Evolutionary conservation across 2,329 filamentous ascomycete genomes (phyloP).

Genomic region (Tolypocladium tropicale): DNA sequence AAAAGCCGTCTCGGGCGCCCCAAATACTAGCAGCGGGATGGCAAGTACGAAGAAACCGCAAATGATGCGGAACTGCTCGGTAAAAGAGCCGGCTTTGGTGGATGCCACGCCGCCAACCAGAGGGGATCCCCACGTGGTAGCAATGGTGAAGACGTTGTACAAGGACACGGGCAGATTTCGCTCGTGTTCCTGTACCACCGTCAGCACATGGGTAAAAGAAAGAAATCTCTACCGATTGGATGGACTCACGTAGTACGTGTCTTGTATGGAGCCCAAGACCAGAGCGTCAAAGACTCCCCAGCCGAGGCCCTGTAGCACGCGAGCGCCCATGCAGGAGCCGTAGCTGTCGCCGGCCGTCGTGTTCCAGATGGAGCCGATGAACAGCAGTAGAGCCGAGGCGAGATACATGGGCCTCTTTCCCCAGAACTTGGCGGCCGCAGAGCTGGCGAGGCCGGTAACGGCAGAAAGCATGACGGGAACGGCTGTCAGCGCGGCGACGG

Average conservation of each 20-base stretch:
- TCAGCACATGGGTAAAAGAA: background rate
- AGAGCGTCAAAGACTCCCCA: slow-evolving; percentile 49
- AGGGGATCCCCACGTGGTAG: slow-evolving; percentile 43
- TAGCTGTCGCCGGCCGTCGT: slow-evolving; percentile 30
- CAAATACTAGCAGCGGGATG: slow-evolving; percentile 35
- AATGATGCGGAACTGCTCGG: slow-evolving; percentile 40
- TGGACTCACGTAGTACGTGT: slow-evolving; percentile 43
- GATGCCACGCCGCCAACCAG: slow-evolving; percentile 42
- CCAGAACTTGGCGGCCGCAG: slow-evolving; percentile 32
- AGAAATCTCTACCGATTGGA: background rate
- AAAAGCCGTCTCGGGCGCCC: slow-evolving; percentile 42
- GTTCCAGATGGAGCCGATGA: slow-evolving; percentile 41
- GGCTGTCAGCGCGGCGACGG: slow-evolving; percentile 39
- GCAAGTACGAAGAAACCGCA: slow-evolving; percentile 35
- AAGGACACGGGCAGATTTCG: slow-evolving; percentile 32
- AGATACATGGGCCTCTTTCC: slow-evolving; percentile 47
- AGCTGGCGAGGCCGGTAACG: slow-evolving; percentile 30
- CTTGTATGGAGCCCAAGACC: slow-evolving; percentile 40
- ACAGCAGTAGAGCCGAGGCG: slow-evolving; percentile 30
- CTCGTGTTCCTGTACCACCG: slow-evolving; percentile 35
- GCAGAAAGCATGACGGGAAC: slow-evolving; percentile 41
- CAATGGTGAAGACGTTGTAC: slow-evolving; percentile 32
- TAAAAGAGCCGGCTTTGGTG: slow-evolving; percentile 26
- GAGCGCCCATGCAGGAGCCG: slow-evolving; percentile 37
- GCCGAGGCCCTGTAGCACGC: slow-evolving; percentile 45